Evolutionary conservation across 768 basidiomycete species (phyloP).

Genomic region (Agrocybe pediades): DNA sequence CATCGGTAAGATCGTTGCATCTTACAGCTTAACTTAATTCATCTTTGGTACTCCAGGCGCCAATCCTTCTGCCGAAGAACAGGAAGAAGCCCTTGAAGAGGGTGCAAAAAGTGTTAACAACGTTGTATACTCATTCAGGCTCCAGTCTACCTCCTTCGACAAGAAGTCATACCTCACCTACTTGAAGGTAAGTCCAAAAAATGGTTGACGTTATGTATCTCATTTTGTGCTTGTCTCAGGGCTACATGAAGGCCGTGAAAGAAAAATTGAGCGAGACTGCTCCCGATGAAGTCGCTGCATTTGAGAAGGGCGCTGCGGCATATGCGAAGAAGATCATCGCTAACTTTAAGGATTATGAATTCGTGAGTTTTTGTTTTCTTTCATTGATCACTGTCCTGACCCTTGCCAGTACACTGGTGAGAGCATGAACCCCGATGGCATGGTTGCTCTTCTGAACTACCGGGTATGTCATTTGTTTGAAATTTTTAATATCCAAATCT

Average conservation of each 20-base stretch:
- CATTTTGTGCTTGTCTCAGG: conserved; percentile 39
- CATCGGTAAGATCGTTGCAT: conserved; percentile 64
- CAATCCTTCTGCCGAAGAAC: conserved; percentile 91
- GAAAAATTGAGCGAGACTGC: conserved; percentile 50
- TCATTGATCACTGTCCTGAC: background rate
- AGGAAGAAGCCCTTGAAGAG: conserved; percentile 78
- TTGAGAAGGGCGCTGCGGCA: conserved; percentile 77
- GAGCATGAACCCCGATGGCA: conserved; percentile 83
- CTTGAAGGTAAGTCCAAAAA: conserved; percentile 78
- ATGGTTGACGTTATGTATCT: background rate
- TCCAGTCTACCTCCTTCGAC: conserved; percentile 80
- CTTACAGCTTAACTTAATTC: background rate
- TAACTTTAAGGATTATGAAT: conserved; percentile 94
- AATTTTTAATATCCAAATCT: background rate
- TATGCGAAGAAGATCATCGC: conserved; percentile 88
- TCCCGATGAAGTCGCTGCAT: conserved; percentile 65
- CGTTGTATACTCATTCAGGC: conserved; percentile 88
- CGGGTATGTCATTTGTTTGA: conserved; percentile 51
- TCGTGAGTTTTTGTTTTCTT: conserved; percentile 51
- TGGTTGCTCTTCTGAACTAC: conserved; percentile 95
- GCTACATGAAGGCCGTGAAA: conserved; percentile 95
- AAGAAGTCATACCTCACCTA: conserved; percentile 85
- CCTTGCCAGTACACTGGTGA: conserved; percentile 65
- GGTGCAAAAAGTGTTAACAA: conserved; percentile 84
- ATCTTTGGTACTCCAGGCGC: conserved; percentile 56